A percentile compares a stretch with the other conserved stretches of the same genome.
These are phyloP conservation scores for Nitzschia palea DNA, from an alignment of 108 stramenopile species.

Conservation along the genomic window DNA sequence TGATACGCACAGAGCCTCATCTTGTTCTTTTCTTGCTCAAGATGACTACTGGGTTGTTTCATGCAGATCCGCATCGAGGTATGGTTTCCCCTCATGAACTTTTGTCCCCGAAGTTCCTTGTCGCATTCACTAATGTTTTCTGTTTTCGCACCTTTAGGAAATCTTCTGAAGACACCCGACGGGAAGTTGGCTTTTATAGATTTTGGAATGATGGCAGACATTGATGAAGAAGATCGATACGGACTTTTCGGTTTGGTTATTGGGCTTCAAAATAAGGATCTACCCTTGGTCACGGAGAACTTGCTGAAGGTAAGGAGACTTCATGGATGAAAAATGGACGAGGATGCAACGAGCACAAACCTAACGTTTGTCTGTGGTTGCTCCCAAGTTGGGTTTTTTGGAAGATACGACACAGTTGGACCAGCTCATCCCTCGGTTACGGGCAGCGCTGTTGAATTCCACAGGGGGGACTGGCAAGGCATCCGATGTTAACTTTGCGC, in stretches of 20 bases:
- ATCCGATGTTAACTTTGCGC: constrained; percentile 85
- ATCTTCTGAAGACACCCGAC: constrained; percentile 74
- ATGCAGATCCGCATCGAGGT: not conserved
- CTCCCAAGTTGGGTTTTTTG: constrained; percentile 75
- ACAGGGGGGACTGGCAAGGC: constrained; percentile 88
- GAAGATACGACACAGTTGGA: constrained; percentile 84
- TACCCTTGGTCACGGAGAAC: constrained; percentile 82
- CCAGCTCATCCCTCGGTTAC: constrained; percentile 73
- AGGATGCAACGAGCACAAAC: no score
- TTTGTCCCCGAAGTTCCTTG: no score
- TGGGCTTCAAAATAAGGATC: constrained; percentile 86
- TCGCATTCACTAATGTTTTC: no score
- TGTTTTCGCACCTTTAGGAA: constrained; percentile 61
- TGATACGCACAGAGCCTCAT: no score
- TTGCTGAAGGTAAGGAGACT: constrained; percentile 69
- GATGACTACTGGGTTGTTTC: constrained; percentile 33
- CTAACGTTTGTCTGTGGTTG: no score
- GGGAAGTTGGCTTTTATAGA: constrained; percentile 85
- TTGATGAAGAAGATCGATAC: constrained; percentile 88
- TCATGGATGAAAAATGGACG: not conserved
- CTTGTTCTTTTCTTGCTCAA: not conserved
- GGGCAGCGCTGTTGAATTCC: constrained; percentile 74
- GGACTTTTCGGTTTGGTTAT: constrained; percentile 88
- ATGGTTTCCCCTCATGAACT: no score
- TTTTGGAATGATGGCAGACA: constrained; percentile 95